phyloP scores from a whole-genome alignment of 2,329 filamentous ascomycete species.

The Diaporthe eres region DNA sequence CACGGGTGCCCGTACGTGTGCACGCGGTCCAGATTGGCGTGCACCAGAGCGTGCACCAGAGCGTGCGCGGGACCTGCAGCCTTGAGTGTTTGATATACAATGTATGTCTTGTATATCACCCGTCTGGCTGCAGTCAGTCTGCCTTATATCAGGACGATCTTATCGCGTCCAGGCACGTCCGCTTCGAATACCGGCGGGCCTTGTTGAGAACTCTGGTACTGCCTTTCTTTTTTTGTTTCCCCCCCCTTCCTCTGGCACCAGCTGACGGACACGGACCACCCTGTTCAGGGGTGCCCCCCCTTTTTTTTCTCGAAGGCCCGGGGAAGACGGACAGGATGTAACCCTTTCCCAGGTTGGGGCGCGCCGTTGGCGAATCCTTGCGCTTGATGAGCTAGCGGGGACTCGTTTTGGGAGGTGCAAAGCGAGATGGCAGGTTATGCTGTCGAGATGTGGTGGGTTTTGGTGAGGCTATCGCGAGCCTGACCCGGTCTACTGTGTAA shows the following conservation, averaged over 20 bases:
- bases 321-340: slow-evolving; percentile 29
- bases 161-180: slow-evolving; percentile 14
- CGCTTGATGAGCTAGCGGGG: not conserved
- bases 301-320: slow-evolving; percentile 25
- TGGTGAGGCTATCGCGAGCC: slow-evolving; percentile 5
- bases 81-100: slow-evolving; percentile 11
- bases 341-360: not conserved
- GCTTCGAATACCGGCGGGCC: not conserved
- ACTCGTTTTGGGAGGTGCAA: slow-evolving; percentile 3
- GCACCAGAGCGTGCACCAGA: not conserved
- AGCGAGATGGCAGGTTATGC: slow-evolving; percentile 20
- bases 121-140: not conserved
- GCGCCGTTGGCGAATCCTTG: slow-evolving; percentile 18
- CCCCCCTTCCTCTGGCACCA: not conserved
- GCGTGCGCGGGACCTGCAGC: not conserved
- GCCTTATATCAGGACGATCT: not conserved
- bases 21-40: not conserved
- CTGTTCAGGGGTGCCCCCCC: slow-evolving; percentile 23
- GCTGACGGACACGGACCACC: slow-evolving; percentile 17
- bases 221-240: not conserved
- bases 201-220: not conserved
- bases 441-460: not conserved
- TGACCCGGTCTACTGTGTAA: not conserved
- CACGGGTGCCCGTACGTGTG: not conserved
- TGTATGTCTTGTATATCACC: not conserved